These are phyloP conservation scores for Pichia sp. DNA, from an alignment of 1,139 yeast species.

Conservation along the genomic window DNA sequence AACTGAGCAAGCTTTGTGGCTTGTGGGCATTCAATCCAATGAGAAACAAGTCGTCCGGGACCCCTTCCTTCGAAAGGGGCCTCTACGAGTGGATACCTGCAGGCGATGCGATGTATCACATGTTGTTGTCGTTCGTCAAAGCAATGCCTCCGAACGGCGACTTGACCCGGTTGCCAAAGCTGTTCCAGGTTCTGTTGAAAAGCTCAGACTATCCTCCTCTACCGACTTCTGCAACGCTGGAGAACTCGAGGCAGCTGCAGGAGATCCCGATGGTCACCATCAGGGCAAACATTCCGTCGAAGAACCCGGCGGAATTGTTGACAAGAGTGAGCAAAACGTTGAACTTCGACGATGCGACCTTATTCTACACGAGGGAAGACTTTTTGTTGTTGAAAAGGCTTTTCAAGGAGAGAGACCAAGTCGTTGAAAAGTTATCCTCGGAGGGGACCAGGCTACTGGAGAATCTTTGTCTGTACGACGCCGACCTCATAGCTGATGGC, in stretches of 20 bases:
- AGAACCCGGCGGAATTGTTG: constrained; percentile 52
- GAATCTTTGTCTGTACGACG: constrained; percentile 42
- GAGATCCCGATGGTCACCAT: constrained; percentile 68
- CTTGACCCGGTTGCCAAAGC: constrained; percentile 56
- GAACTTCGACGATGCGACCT: constrained; percentile 64
- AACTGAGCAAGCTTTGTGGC: constrained; percentile 77
- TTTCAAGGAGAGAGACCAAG: constrained; percentile 55
- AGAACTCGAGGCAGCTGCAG: constrained; percentile 41
- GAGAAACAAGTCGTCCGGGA: constrained; percentile 30
- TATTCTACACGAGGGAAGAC: constrained; percentile 74
- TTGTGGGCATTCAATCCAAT: constrained; percentile 71
- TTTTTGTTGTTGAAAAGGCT: constrained; percentile 69
- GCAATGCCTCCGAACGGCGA: constrained; percentile 70
- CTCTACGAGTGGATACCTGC: constrained; percentile 74
- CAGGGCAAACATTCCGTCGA: constrained; percentile 58
- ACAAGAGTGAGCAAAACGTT: constrained; percentile 63
- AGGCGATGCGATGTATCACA: constrained; percentile 81
- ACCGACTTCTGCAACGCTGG: constrained; percentile 31
- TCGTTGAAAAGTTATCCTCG: constrained; percentile 62
- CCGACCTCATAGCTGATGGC: constrained; percentile 26
- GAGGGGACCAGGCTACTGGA: constrained; percentile 70
- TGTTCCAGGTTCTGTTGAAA: constrained; percentile 58
- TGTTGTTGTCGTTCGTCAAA: constrained; percentile 70
- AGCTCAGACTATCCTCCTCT: constrained; percentile 63
- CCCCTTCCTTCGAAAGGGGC: constrained; percentile 61